Conservation (phyloP, 2,329 filamentous ascomycete species). For the Sphaceloma murrayae region DNA sequence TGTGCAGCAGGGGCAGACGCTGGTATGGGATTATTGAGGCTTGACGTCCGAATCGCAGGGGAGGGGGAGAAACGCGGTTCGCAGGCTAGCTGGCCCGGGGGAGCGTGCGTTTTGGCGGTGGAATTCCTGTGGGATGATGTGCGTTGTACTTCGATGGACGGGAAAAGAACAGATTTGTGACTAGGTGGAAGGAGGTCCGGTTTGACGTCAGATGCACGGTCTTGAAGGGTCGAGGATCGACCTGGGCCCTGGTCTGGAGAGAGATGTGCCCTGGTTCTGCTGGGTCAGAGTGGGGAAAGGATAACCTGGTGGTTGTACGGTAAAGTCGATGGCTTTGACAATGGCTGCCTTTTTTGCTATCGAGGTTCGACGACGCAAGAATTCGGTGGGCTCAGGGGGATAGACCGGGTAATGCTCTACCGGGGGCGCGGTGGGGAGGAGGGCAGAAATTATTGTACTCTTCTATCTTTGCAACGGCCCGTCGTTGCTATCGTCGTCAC, state of each 20-base stretch:
- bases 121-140: not conserved
- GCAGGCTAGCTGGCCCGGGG: conserved; percentile 1
- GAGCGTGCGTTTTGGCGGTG: not conserved
- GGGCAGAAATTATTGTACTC: no score
- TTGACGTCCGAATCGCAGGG: not conserved
- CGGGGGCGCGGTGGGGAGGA: no score
- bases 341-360: no score
- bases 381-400: no score
- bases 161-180: conserved; percentile 13
- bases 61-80: conserved; percentile 9
- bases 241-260: not conserved
- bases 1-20: conserved; percentile 1
- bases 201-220: conserved; percentile 14
- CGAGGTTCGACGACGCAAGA: no score
- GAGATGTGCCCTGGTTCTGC: not conserved
- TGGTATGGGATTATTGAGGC: no score
- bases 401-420: no score
- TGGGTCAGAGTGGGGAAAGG: conserved; percentile 1
- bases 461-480: no score
- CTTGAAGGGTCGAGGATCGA: conserved; percentile 3
- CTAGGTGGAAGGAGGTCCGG: not conserved
- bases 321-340: no score
- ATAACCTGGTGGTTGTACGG: no score
- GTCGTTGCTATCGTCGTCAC: no score
- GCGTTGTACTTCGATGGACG: conserved; percentile 6